Evolutionary conservation across 2,329 filamentous ascomycete species (phyloP).

Genomic region (Didymella lethalis): DNA sequence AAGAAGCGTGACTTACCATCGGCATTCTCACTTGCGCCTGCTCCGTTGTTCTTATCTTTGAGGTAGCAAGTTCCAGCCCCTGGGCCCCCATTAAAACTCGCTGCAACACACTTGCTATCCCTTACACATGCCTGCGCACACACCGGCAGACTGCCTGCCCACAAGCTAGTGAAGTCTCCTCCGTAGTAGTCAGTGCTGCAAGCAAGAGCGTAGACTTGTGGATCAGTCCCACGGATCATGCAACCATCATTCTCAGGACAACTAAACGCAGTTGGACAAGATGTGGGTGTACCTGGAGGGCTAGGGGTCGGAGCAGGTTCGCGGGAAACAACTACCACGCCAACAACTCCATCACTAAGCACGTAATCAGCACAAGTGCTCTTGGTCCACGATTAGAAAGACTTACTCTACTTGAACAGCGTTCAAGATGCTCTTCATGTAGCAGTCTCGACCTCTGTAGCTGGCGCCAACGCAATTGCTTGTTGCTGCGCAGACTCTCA

Average conservation of each 20-base stretch:
- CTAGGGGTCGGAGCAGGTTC: neutral
- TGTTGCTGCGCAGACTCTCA: constrained; percentile 2
- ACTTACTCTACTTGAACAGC: neutral
- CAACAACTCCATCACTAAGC: neutral
- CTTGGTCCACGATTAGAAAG: neutral
- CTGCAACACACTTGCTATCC: constrained; percentile 4
- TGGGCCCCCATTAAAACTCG: neutral
- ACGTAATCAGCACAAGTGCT: too few species aligned
- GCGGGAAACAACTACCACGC: neutral
- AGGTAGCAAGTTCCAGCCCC: constrained; percentile 10
- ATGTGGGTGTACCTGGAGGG: neutral
- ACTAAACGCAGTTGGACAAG: constrained; percentile 1
- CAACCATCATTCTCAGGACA: constrained; percentile 5
- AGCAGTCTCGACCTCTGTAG: constrained; percentile 1
- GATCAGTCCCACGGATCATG: neutral
- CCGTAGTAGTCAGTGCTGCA: constrained; percentile 6
- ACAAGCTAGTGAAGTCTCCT: constrained; percentile 2
- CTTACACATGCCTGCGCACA: constrained; percentile 7
- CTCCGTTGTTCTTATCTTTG: constrained; percentile 6
- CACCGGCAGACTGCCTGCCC: neutral
- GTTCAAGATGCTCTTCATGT: neutral
- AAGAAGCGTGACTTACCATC: neutral
- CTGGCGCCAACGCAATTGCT: constrained; percentile 2
- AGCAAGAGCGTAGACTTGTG: neutral
- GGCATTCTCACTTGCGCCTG: neutral